phyloP scores from a whole-genome alignment of 495 filamentous ascomycete species.

The Podospora pseudoanserina region DNA sequence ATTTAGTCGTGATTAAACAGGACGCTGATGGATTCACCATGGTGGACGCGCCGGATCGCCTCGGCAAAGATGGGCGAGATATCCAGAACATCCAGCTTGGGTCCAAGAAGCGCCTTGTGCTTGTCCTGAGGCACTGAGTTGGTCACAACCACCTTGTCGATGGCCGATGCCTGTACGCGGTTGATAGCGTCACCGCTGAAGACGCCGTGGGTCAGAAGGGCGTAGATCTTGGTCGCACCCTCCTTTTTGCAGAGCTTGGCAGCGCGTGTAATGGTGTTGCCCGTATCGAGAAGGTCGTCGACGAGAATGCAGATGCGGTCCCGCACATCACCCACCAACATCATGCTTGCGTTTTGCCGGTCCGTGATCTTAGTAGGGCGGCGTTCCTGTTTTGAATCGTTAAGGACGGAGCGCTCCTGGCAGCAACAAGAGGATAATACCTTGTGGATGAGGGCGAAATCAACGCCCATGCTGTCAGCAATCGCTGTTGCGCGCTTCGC shows the following conservation, averaged over 20 bases:
- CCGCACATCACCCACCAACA: conserved; percentile 88
- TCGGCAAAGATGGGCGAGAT: conserved; percentile 92
- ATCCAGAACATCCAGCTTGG: conserved; percentile 89
- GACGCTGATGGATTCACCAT: conserved; percentile 96
- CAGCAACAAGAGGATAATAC: conserved; percentile 49
- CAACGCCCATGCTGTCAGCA: conserved; percentile 86
- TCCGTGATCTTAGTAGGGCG: conserved; percentile 91
- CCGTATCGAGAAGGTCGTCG: conserved; percentile 92
- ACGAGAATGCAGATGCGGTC: conserved; percentile 83
- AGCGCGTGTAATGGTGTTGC: conserved; percentile 93
- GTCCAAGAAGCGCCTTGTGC: conserved; percentile 62
- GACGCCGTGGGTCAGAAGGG: conserved; percentile 89
- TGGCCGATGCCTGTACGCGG: conserved; percentile 82
- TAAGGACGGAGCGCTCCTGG: conserved; percentile 11
- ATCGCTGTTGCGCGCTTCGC: conserved; percentile 97
- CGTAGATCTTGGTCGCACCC: conserved; percentile 83
- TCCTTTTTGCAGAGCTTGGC: conserved; percentile 95
- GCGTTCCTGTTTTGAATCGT: conserved; percentile 64
- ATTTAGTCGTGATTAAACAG: conserved; percentile 85
- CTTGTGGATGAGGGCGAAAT: conserved; percentile 98
- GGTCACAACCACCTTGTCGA: conserved; percentile 91
- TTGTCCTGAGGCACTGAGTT: conserved; percentile 89
- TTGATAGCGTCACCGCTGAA: conserved; percentile 93
- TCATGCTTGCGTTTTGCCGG: conserved; percentile 96
- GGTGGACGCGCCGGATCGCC: conserved; percentile 94